A percentile compares a stretch with the other conserved stretches of the same genome.
Conservation (phyloP, 2,329 filamentous ascomycete species). For the Lanzia echinophila region DNA sequence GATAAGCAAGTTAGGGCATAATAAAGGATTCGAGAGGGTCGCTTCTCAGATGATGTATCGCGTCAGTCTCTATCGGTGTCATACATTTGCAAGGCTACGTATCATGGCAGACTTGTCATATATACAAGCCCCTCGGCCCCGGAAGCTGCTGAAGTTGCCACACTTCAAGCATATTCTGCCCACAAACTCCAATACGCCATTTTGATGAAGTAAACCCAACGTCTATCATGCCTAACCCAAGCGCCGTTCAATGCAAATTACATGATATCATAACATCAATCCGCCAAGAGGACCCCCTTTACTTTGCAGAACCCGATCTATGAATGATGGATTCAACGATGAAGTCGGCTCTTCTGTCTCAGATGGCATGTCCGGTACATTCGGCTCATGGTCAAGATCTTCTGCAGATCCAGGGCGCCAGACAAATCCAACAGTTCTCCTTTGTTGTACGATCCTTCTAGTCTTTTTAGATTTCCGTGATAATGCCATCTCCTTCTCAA, state of each 20-base stretch:
- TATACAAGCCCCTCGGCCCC: background rate
- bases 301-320: too few relatives aligned
- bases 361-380: too few relatives aligned
- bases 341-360: too few relatives aligned
- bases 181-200: constrained; percentile 6
- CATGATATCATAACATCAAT: background rate
- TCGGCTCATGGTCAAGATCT: too few relatives aligned
- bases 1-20: background rate
- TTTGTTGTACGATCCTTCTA: background rate
- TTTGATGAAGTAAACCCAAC: background rate
- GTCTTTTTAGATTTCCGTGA: background rate
- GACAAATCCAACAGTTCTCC: background rate
- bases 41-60: background rate
- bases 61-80: background rate
- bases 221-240: constrained; percentile 1
- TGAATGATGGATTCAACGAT: too few relatives aligned
- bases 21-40: background rate
- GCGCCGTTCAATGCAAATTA: constrained; percentile 7
- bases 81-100: too few relatives aligned
- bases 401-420: background rate
- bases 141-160: background rate
- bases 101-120: background rate
- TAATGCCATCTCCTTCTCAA: background rate
- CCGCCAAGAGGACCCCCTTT: background rate
- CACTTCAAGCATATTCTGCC: background rate